phyloP scores from a whole-genome alignment of 805 yeast species.

The Yarrowia bubula region DNA sequence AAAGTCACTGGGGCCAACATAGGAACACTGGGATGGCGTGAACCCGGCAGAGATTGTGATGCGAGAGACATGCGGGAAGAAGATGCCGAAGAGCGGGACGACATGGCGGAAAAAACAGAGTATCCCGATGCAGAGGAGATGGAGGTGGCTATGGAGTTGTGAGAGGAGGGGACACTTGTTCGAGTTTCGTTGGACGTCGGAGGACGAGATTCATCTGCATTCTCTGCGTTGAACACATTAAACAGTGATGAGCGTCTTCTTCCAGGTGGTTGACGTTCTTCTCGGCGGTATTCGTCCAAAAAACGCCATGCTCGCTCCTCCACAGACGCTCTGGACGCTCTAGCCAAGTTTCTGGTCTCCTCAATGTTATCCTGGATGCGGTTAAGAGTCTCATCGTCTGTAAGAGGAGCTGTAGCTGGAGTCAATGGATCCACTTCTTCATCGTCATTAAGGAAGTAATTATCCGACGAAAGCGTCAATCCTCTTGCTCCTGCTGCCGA shows the following conservation, averaged over 20 bases:
- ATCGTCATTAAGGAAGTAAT: constrained; percentile 18
- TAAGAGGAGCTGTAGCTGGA: neutral
- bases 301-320: constrained; percentile 24
- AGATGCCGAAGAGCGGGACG: neutral
- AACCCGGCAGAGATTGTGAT: neutral
- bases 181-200: neutral
- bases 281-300: constrained; percentile 11
- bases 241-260: neutral
- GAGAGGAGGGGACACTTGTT: neutral
- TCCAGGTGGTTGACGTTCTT: constrained; percentile 1
- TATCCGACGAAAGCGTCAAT: constrained; percentile 3
- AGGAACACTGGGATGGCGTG: neutral
- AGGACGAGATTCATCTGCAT: neutral
- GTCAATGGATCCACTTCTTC: constrained; percentile 9
- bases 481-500: neutral
- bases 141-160: neutral
- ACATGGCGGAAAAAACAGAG: neutral
- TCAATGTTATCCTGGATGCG: constrained; percentile 16
- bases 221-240: constrained; percentile 8
- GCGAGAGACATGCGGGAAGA: constrained; percentile 4
- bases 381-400: neutral
- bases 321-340: constrained; percentile 5
- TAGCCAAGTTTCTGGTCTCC: neutral
- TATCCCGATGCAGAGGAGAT: constrained; percentile 14
- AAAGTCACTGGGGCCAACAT: neutral